Base-by-base conservation (phyloP, 1,139 yeast genomes). In the Debaryomyces sp. region DNA sequence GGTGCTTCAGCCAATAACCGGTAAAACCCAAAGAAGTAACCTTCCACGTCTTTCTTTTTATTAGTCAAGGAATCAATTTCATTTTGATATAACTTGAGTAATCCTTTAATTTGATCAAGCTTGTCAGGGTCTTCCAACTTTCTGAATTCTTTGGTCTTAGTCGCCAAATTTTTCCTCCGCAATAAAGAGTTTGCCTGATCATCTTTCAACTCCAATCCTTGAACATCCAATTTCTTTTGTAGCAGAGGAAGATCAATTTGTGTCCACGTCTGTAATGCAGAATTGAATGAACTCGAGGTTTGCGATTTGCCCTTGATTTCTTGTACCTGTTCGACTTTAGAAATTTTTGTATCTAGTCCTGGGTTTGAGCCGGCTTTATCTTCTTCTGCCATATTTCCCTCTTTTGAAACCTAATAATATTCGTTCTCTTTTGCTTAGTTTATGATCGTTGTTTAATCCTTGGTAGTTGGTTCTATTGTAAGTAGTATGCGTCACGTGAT, bases 1-100 rank as follows among this genome's bases (percentile, higher is more conserved):
- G 98, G 97, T 0, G 96, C 94, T 61, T 92, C 97, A 2, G 91
- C 89, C 12, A 94, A 71, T 23, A 82, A 72, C 50, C 91, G 75
- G 70, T 92, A 92, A 24, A 89, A 73, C 21, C 84, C 84, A 66
- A 91, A 81, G 61, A 94, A 87, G 42, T 84, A 77, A 33, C 77
- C 75, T 61, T 94, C 98, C 1, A 89, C 84, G 44, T 68, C 75
- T 62, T 91, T 90, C 53, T 89, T 84, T 57, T 94, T 82, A 57
- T 81, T 83, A 3, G 97, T 89, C 54, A 94, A 73, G 39, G 77
- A 73, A 63, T 94, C 99, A 59, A 94, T 88, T 63, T 91, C 97
- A 51, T 84, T 80, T 65, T 94, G 99, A 63, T 94, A 94, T 38
- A 83, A 73, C 67, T 92, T 94, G 53, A 94, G 75, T 41, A 94